Conservation (phyloP, 495 filamentous ascomycete species). For the Staphylotrichum tortipilum region DNA sequence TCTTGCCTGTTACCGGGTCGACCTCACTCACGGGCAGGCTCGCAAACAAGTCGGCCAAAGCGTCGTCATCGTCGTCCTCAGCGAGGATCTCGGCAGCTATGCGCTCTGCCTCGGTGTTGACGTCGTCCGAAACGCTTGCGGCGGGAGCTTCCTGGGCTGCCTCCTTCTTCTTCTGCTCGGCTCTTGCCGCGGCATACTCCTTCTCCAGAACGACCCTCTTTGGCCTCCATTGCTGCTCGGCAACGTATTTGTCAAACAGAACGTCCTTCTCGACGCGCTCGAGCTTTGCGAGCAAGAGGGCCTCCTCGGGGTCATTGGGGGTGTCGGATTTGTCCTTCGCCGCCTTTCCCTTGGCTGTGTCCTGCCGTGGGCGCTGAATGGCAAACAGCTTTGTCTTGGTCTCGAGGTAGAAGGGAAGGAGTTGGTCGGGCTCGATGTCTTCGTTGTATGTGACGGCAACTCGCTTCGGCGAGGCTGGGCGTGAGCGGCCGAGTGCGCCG, state of each 20-base stretch:
- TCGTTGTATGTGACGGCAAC: conserved; percentile 40
- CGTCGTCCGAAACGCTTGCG: conserved; percentile 35
- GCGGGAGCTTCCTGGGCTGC: conserved; percentile 11
- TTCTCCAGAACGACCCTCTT: conserved; percentile 58
- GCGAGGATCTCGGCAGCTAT: conserved; percentile 45
- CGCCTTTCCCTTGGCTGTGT: conserved; percentile 38
- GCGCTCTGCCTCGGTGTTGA: conserved; percentile 41
- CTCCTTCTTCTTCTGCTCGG: conserved; percentile 30
- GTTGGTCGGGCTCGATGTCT: conserved; percentile 60
- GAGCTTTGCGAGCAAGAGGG: conserved; percentile 60
- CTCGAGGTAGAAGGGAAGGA: conserved; percentile 67
- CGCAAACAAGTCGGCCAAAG: conserved; percentile 52
- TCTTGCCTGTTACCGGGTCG: conserved; percentile 43
- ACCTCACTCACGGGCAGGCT: conserved; percentile 59
- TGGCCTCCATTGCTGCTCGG: conserved; percentile 63
- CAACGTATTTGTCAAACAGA: conserved; percentile 71
- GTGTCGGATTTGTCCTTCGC: conserved; percentile 17
- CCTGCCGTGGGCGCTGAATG: conserved; percentile 53
- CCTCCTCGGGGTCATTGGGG: conserved; percentile 41
- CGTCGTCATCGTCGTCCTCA: conserved; percentile 43
- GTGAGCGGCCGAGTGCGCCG: conserved; percentile 16
- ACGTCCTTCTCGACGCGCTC: conserved; percentile 73
- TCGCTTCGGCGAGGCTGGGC: conserved; percentile 24
- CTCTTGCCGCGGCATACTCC: conserved; percentile 37
- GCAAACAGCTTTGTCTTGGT: conserved; percentile 62